Base-by-base conservation (phyloP, 257 asterid genomes). In the Ligustrum vulgare region DNA sequence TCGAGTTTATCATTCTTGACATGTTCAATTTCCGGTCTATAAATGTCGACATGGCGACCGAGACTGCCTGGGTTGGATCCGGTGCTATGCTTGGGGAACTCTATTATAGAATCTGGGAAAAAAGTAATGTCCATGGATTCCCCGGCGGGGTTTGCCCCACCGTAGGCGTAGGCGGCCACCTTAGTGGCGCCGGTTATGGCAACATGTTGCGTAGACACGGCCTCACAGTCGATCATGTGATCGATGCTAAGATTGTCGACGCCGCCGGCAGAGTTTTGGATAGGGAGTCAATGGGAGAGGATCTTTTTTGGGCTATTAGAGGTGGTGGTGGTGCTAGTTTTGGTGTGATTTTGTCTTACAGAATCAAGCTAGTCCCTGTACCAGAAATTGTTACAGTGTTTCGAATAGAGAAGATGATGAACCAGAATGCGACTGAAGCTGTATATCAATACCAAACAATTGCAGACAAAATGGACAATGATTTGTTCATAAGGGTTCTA, bases 121-220 rank as follows among this genome's bases (percentile, higher is more conserved):
- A 82, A 23, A 82, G 81, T n/a, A 80, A 72, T 0, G 75, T 79
- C 5, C 75, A 74, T 32, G 89, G 76, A 0, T 85, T 72, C 77
- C 86, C 89, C 0, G 89, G 81, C 12, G 89, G 87, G 2, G 78
- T 83, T 62, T 80, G 89, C 75, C 82, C 87, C 8, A 83, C 89
- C 3, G 80, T 86, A 3, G 87, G 87, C 25, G 79, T 83, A 1
- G 89, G 89, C 22, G 90, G 91, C 18, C 86, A 82, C 68, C 8
- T 82, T 32, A 79, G 83, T 41, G 86, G 86, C 25, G 86, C 58
- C 4, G 86, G 86, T 6, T 82, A 82, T 25, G 86, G 86, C 0
- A 79, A 72, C 69, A 20, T 82, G 86, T 8, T 82, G 18, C 58
- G 86, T 1, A 82, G 69, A 37, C 67, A 79, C 28, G 86, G 86